Conservation (phyloP, 768 basidiomycete species). For the Termitomyces sp. region DNA sequence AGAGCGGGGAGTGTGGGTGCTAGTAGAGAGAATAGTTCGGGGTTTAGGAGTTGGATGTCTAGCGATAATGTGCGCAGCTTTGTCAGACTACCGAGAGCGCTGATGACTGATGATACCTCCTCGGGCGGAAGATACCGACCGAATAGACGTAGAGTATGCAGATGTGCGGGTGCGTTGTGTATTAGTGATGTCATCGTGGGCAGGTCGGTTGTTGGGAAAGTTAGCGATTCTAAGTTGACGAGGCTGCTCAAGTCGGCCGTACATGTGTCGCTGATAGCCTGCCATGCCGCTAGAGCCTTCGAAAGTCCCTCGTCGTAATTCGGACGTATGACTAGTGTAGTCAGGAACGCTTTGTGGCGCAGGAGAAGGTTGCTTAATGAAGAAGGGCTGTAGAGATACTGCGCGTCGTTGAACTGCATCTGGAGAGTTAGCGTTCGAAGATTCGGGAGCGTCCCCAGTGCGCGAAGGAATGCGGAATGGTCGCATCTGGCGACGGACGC, state of each 20-base stretch:
- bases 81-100: conserved; percentile 20
- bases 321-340: conserved; percentile 21
- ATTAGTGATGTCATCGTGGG: conserved; percentile 21
- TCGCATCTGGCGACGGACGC: conserved; percentile 29
- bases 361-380: conserved; percentile 21
- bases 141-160: conserved; percentile 22
- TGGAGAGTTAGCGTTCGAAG: conserved; percentile 23
- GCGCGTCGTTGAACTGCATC: conserved; percentile 20
- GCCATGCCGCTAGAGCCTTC: conserved; percentile 7
- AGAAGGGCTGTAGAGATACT: conserved; percentile 23
- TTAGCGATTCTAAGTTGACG: conserved; percentile 19
- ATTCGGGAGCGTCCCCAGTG: conserved; percentile 23
- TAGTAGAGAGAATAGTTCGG: conserved; percentile 19
- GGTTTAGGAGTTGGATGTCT: conserved; percentile 19
- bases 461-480: conserved; percentile 30
- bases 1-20: conserved; percentile 22
- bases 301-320: background rate
- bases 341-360: conserved; percentile 18
- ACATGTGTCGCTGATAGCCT: conserved; percentile 4
- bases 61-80: conserved; percentile 22
- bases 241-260: conserved; percentile 9
- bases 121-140: conserved; percentile 20
- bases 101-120: conserved; percentile 23
- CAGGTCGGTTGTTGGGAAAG: conserved; percentile 20
- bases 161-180: conserved; percentile 21